Conservation (phyloP, 345 rosid species). For the Pugionium cornutum region DNA sequence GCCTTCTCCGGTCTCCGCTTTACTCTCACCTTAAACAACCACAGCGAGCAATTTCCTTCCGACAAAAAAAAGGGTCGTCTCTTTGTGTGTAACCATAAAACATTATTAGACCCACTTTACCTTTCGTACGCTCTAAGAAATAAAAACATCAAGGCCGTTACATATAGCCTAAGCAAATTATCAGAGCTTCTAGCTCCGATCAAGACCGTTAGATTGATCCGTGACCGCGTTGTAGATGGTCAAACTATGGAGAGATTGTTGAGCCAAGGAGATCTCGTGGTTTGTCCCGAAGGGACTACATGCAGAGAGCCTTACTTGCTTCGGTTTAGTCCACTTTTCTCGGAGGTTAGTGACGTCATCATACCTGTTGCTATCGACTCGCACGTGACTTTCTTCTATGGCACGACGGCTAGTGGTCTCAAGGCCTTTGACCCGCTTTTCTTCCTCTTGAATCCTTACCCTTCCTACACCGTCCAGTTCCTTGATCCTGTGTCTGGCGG, state of each 20-base stretch:
- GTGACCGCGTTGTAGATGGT: constrained; percentile 48
- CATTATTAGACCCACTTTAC: constrained; percentile 55
- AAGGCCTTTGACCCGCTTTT: constrained; percentile 55
- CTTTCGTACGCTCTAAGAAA: constrained; percentile 36
- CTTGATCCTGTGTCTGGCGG: constrained; percentile 39
- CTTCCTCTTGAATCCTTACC: constrained; percentile 48
- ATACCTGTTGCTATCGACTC: constrained; percentile 54
- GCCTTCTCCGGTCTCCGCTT: constrained; percentile 52
- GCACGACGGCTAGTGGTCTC: constrained; percentile 59
- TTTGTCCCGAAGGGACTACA: constrained; percentile 71
- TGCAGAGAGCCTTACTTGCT: constrained; percentile 64
- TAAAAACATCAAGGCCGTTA: constrained; percentile 51
- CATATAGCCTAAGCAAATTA: constrained; percentile 52
- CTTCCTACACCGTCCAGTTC: constrained; percentile 28
- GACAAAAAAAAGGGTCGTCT: constrained; percentile 34
- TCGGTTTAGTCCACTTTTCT: constrained; percentile 61
- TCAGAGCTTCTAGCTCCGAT: constrained; percentile 53
- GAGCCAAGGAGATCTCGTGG: constrained; percentile 47
- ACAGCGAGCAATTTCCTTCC: not conserved
- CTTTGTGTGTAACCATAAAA: constrained; percentile 61
- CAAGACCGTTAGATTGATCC: constrained; percentile 42
- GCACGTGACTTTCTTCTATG: constrained; percentile 51
- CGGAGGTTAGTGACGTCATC: constrained; percentile 53
- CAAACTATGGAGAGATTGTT: constrained; percentile 40
- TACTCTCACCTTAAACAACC: constrained; percentile 30